A percentile compares a stretch with the other conserved stretches of the same genome.
Conservation (phyloP, 176 grass and related monocot genomes). For the Musa itinerans region DNA sequence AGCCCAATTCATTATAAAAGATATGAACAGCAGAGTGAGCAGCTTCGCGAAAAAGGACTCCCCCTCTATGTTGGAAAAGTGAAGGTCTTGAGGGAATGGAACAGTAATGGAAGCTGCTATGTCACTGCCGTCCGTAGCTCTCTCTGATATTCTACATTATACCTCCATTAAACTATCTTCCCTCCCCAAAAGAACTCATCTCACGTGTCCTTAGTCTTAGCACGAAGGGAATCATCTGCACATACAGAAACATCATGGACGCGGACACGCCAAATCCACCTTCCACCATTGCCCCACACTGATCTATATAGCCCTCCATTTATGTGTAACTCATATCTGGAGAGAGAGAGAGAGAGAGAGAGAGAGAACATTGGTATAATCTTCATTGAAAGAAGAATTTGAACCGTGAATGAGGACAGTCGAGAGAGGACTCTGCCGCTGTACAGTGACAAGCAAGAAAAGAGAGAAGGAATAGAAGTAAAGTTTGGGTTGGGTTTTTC, state of each 20-base stretch:
- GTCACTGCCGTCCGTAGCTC: no score
- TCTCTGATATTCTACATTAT: no score
- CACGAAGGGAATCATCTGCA: conserved; percentile 29
- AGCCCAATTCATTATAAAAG: no score
- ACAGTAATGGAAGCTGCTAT: no score
- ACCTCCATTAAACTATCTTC: no score
- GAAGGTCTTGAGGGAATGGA: not conserved
- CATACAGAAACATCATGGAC: conserved; percentile 21
- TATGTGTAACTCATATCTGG: not conserved
- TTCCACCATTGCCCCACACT: conserved; percentile 6
- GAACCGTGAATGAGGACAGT: not conserved
- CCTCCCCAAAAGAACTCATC: not conserved
- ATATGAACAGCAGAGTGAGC: no score
- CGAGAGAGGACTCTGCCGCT: conserved; percentile 1
- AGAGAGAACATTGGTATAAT: not conserved
- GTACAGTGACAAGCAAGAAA: conserved; percentile 28
- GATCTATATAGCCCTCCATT: conserved; percentile 2
- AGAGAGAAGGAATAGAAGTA: conserved; percentile 14
- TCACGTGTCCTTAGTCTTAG: conserved; percentile 23
- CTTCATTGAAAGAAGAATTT: not conserved
- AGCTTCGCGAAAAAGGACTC: not conserved
- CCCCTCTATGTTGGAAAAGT: not conserved
- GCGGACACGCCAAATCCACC: conserved; percentile 31
- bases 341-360: no score
- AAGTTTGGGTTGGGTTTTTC: conserved; percentile 33